Base-by-base conservation (phyloP, 2,329 filamentous ascomycete species). In the Fusarium sterilihyphosum region DNA sequence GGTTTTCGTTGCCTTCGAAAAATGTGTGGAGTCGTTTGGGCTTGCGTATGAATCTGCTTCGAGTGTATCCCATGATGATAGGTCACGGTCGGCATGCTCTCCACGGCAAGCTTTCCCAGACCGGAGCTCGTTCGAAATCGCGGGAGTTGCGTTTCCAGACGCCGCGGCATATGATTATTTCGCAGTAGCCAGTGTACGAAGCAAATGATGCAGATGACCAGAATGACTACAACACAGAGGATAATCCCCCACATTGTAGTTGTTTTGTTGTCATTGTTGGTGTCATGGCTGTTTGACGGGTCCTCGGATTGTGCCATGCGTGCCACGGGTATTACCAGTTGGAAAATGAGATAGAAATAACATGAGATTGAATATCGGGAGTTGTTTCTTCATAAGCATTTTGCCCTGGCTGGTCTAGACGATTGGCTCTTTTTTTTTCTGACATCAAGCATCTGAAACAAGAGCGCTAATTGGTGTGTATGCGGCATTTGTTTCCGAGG, bases 1-100 rank as follows among this genome's bases (percentile, higher is more conserved):
- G 17, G 20, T 14, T n/a, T 26, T 10, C 8, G 12, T 29, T 31
- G 12, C 12, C 10, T 29, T 49, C 38, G 18, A 16, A 37, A 50
- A 20, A 50, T 41, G 11, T 16, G 16, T 29, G 50, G 10, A 6
- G 40, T 2, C 8, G 37, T 17, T 5, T 35, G 17, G 4, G 16
- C 18, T 18, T 52, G 31, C 6, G 20, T 11, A 11, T 33, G 3
- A 17, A n/a, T 22, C 10, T 54, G 60, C 3, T 52, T 53, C 5
- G 41, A 13, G 13, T 53, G 17, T 26, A 37, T 31, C 0, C 22
- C 17, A 2, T 37, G 4, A 22, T 72, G 20, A 22, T 49, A 72
- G 1, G 22, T 59, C 9, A 73, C 13, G 6, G 38, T 72, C 3
- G 70, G 65, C 41, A 72, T 72, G 7, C 35, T 73, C 6, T 73